Evolutionary conservation across 163 green algal genomes (phyloP), one percentile per base, ranked within the genome.

Genomic region (Picocystis sp.): DNA sequence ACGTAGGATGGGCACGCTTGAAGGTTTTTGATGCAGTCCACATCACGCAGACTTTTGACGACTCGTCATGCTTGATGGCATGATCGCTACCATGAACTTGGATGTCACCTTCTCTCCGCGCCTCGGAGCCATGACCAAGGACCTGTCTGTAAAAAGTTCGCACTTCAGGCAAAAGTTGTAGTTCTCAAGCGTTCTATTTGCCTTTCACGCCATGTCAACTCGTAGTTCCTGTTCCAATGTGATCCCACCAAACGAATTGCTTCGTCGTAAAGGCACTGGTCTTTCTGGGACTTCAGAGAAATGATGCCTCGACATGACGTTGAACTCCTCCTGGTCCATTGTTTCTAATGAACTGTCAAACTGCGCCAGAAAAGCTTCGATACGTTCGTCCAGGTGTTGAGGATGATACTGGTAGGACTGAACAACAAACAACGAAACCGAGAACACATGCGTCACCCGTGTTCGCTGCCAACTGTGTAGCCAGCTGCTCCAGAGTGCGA

Each of bases 401-500:
- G 81, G 69, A 0, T 46, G 64, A 23, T 80, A 70, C 3, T 55
- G 33, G 3, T 58, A 29, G 12, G 58, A 67, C 56, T 65, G 66
- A 3, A 94, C 71, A n/a, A 71, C n/a, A 55, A 11, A 93, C 55
- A 38, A 64, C 78, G 46, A 93, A 86, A 44, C 81, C 84, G 22
- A 86, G 62, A 46, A 92, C 68, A 45, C 77, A 46, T 84, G 68
- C 1, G 86, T 95, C 34, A 84, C 66, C 1, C 86, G 70, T n/a
- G 73, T 56, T 15, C 78, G 50, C 61, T 72, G 61, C 81, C 67
- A 57, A 95, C 86, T 6, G 53, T 75, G 68, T 94, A 94, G 10
- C 86, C 86, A 95, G 78, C 73, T 95, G 80, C 76, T 95, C 72
- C 72, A 93, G 81, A 47, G 86, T 94, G 43, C 84, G 70, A 49